These are phyloP conservation scores for Brasilioporus rufonigricans DNA, from an alignment of 768 basidiomycete genomes.

Conservation along the genomic window DNA sequence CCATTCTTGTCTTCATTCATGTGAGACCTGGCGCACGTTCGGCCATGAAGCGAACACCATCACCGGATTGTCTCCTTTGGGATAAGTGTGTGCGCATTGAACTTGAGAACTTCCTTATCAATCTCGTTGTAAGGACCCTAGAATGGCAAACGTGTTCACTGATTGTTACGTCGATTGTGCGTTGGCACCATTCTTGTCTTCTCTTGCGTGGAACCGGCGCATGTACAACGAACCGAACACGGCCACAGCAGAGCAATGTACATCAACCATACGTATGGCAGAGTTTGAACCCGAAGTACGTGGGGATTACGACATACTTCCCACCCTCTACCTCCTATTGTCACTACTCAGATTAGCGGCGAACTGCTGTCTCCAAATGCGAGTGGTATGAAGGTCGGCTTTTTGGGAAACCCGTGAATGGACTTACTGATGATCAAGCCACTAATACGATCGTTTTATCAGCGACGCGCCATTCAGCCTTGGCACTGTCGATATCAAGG, in stretches of 20 bases:
- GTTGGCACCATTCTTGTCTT: not conserved
- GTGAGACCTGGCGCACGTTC: not conserved
- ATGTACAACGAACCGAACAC: not conserved
- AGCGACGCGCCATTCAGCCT: constrained; percentile 66
- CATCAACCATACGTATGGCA: not conserved
- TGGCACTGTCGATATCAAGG: constrained; percentile 60
- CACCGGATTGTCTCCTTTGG: not conserved
- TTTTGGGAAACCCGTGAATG: constrained; percentile 2
- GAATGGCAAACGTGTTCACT: not conserved
- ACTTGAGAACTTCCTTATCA: not conserved
- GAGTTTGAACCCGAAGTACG: not conserved
- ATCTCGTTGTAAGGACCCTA: not conserved
- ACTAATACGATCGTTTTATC: constrained; percentile 48
- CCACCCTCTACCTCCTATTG: constrained; percentile 2
- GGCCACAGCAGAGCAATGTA: not conserved
- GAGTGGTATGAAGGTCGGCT: not conserved
- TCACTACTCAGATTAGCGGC: not conserved
- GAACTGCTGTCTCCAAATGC: constrained; percentile 4
- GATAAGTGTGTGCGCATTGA: not conserved
- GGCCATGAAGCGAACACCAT: not conserved
- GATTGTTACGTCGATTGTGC: not conserved
- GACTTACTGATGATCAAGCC: constrained; percentile 27
- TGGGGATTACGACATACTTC: constrained; percentile 1
- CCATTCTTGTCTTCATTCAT: not conserved
- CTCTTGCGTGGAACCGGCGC: not conserved